phyloP scores from a whole-genome alignment of 495 filamentous ascomycete genomes.

The Extremus antarcticus region DNA sequence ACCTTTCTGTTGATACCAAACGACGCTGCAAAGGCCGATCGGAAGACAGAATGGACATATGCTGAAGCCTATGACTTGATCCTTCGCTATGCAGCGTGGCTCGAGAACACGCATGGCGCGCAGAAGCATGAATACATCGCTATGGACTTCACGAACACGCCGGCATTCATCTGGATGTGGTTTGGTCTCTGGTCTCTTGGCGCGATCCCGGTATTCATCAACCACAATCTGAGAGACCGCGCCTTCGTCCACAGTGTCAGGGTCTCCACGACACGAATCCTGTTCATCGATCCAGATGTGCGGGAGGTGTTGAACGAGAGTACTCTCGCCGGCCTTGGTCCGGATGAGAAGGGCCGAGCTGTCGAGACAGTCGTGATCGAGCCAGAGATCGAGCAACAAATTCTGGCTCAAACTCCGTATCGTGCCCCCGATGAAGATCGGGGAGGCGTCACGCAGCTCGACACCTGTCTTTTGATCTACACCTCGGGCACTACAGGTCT shows the following conservation, averaged over 20 bases:
- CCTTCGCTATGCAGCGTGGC: slow-evolving; percentile 72
- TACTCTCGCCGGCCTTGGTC: slow-evolving; percentile 35
- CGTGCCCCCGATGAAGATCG: slow-evolving; percentile 55
- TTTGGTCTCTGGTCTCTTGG: slow-evolving; percentile 84
- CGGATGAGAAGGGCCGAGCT: slow-evolving; percentile 7
- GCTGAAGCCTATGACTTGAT: slow-evolving; percentile 64
- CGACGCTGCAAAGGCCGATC: slow-evolving; percentile 9
- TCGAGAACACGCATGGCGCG: slow-evolving; percentile 59
- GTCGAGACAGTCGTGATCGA: slow-evolving; percentile 14
- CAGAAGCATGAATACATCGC: slow-evolving; percentile 74
- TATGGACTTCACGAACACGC: slow-evolving; percentile 78
- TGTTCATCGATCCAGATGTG: slow-evolving; percentile 53
- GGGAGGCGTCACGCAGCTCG: slow-evolving; percentile 36
- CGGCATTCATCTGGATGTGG: slow-evolving; percentile 71
- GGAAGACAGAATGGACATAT: slow-evolving; percentile 69
- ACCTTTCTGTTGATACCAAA: slow-evolving; percentile 54
- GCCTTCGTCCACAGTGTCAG: slow-evolving; percentile 70
- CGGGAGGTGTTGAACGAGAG: slow-evolving; percentile 46
- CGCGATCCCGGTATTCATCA: slow-evolving; percentile 83
- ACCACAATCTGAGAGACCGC: slow-evolving; percentile 75
- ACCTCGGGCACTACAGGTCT: slow-evolving; percentile 79
- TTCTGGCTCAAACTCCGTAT: slow-evolving; percentile 3
- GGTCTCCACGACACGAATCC: slow-evolving; percentile 54
- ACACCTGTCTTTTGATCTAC: slow-evolving; percentile 69
- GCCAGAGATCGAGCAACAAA: not conserved